These are phyloP conservation scores for Hymenoscyphus occultus DNA, from an alignment of 2,329 filamentous ascomycete genomes.

Conservation along the genomic window DNA sequence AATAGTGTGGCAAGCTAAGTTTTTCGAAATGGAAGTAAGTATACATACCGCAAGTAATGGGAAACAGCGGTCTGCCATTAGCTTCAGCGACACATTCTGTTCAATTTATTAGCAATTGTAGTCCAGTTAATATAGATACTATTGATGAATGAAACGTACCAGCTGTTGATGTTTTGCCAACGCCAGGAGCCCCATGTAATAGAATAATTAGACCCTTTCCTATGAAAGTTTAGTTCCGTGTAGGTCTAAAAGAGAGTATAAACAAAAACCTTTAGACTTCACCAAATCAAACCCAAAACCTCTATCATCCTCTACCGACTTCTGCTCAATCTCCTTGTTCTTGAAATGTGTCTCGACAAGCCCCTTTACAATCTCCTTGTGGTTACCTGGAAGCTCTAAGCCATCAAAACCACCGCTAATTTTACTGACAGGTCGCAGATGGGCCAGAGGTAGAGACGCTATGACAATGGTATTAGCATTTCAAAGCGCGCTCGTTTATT, in stretches of 20 bases:
- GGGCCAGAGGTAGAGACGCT: background rate
- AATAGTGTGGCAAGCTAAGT: too few relatives aligned
- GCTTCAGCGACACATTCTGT: slow-evolving; percentile 54
- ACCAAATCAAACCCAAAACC: background rate
- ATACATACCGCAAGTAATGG: slow-evolving; percentile 51
- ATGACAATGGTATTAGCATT: background rate
- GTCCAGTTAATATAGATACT: background rate
- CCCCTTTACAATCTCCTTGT: slow-evolving; percentile 28
- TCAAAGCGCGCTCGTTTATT: too few relatives aligned
- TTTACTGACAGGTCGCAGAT: background rate
- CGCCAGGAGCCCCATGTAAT: slow-evolving; percentile 47
- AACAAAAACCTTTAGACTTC: background rate
- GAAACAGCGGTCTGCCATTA: slow-evolving; percentile 48
- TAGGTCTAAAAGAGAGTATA: background rate
- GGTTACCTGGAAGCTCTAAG: slow-evolving; percentile 26
- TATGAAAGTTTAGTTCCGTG: too few relatives aligned
- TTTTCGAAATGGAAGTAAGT: background rate
- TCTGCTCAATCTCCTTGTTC: slow-evolving; percentile 4
- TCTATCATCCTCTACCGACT: background rate
- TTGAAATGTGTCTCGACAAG: slow-evolving; percentile 26
- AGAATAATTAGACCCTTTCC: slow-evolving; percentile 39
- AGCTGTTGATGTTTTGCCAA: slow-evolving; percentile 48
- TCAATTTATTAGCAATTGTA: background rate
- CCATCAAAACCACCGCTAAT: slow-evolving; percentile 40
- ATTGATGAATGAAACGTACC: background rate